phyloP scores from a whole-genome alignment of 495 filamentous ascomycete genomes.

The Penicillium pancosmium region DNA sequence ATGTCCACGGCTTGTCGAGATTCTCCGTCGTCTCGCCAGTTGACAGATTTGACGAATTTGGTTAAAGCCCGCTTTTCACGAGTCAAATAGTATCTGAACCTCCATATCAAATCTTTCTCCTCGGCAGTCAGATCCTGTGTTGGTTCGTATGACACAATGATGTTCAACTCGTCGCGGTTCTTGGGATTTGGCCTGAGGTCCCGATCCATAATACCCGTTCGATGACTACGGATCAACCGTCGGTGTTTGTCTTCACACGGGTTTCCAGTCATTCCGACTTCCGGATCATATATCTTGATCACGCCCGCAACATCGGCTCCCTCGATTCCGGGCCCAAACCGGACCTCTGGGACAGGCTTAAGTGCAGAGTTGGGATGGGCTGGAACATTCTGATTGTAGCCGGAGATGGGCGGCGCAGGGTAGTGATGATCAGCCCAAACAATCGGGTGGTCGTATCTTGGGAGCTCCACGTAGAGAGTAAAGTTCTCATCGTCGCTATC shows the following conservation, averaged over 20 bases:
- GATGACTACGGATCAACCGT: slow-evolving; percentile 84
- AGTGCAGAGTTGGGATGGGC: slow-evolving; percentile 67
- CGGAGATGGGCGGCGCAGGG: slow-evolving; percentile 76
- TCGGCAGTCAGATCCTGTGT: slow-evolving; percentile 83
- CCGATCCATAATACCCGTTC: slow-evolving; percentile 89
- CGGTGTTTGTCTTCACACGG: slow-evolving; percentile 96
- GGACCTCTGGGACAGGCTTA: slow-evolving; percentile 80
- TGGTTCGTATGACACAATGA: slow-evolving; percentile 89
- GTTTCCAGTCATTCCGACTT: slow-evolving; percentile 85
- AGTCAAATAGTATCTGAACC: slow-evolving; percentile 90
- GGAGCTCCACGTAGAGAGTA: slow-evolving; percentile 84
- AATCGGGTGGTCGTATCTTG: slow-evolving; percentile 92
- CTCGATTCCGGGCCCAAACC: slow-evolving; percentile 80
- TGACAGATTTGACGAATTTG: slow-evolving; percentile 96
- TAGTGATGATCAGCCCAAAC: slow-evolving; percentile 96
- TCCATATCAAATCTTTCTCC: slow-evolving; percentile 96
- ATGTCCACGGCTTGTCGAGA: slow-evolving; percentile 86
- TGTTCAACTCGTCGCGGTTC: slow-evolving; percentile 88
- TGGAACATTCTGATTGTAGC: slow-evolving; percentile 61
- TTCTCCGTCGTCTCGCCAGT: slow-evolving; percentile 88
- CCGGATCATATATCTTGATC: slow-evolving; percentile 89
- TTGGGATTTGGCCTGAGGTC: slow-evolving; percentile 97
- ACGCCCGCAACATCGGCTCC: slow-evolving; percentile 56
- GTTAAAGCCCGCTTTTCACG: slow-evolving; percentile 92
- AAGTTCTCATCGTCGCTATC: slow-evolving; percentile 61